phyloP scores from a whole-genome alignment of 495 filamentous ascomycete species.

The Hypoxylon lenormandii region DNA sequence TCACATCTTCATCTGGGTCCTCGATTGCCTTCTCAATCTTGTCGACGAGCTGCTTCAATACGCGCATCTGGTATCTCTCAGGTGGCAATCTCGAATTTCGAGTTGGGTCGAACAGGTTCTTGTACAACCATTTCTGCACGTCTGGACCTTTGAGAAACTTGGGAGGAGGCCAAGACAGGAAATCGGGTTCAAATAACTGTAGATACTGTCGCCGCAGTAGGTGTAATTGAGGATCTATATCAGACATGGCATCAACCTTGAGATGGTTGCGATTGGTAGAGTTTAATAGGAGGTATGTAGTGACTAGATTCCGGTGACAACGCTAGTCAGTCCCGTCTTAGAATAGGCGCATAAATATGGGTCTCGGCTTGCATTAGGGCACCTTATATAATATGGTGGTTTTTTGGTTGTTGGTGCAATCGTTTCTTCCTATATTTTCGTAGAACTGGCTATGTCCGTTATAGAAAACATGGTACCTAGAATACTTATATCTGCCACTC shows the following conservation, averaged over 20 bases:
- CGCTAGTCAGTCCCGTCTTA: not conserved
- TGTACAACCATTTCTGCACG: slow-evolving; percentile 71
- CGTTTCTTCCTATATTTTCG: no score
- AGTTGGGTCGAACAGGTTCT: slow-evolving; percentile 69
- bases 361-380: no score
- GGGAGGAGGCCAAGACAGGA: slow-evolving; percentile 67
- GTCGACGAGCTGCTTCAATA: slow-evolving; percentile 72
- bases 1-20: slow-evolving; percentile 80
- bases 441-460: no score
- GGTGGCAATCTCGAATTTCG: slow-evolving; percentile 66
- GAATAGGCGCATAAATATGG: no score
- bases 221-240: slow-evolving; percentile 50
- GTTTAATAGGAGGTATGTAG: no score
- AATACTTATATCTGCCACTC: no score
- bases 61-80: slow-evolving; percentile 70
- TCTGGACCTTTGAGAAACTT: slow-evolving; percentile 63
- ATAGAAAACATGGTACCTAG: no score
- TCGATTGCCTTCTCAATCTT: slow-evolving; percentile 71
- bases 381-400: no score
- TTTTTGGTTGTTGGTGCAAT: no score
- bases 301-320: not conserved
- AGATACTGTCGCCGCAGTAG: slow-evolving; percentile 72
- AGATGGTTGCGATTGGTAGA: not conserved
- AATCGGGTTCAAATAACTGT: slow-evolving; percentile 65
- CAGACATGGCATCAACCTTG: slow-evolving; percentile 11